Conservation (phyloP, 2,329 filamentous ascomycete genomes). For the Teratosphaeria pseudoeucalypti region DNA sequence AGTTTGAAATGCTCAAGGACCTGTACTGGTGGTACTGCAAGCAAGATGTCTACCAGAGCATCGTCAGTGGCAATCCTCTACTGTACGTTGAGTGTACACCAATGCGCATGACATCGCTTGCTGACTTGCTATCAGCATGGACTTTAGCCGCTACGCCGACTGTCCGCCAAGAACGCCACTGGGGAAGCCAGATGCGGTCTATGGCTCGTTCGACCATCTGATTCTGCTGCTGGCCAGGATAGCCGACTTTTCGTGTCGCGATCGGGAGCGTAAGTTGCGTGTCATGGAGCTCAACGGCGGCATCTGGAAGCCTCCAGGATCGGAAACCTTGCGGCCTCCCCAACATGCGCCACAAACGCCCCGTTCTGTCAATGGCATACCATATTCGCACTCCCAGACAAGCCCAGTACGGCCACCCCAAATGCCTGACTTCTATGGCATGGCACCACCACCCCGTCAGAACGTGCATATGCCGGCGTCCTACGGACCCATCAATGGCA, state of each 20-base stretch:
- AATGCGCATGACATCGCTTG: neutral
- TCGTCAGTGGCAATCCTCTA: slow-evolving; percentile 73
- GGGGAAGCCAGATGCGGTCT: slow-evolving; percentile 66
- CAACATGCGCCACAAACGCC: slow-evolving; percentile 8
- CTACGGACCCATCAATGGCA: slow-evolving; percentile 17
- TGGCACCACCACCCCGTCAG: slow-evolving; percentile 33
- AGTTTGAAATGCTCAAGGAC: slow-evolving; percentile 72
- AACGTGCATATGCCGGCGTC: slow-evolving; percentile 33
- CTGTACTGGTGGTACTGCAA: slow-evolving; percentile 94
- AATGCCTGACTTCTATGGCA: slow-evolving; percentile 44
- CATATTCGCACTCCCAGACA: neutral
- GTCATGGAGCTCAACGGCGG: slow-evolving; percentile 50
- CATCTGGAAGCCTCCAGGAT: slow-evolving; percentile 41
- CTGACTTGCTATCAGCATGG: slow-evolving; percentile 47
- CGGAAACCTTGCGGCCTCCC: slow-evolving; percentile 7
- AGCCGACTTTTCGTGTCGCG: slow-evolving; percentile 65
- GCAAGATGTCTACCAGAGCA: slow-evolving; percentile 84
- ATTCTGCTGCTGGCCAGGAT: slow-evolving; percentile 72
- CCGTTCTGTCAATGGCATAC: slow-evolving; percentile 6
- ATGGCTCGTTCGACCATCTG: slow-evolving; percentile 81
- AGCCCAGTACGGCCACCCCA: slow-evolving; percentile 8
- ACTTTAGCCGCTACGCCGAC: slow-evolving; percentile 71
- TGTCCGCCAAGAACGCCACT: slow-evolving; percentile 77
- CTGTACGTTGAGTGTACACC: slow-evolving; percentile 52
- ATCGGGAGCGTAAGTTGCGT: slow-evolving; percentile 67